Base-by-base conservation (phyloP, 1,284 basidiomycete genomes). In the Ceratobasidium papillatum region DNA sequence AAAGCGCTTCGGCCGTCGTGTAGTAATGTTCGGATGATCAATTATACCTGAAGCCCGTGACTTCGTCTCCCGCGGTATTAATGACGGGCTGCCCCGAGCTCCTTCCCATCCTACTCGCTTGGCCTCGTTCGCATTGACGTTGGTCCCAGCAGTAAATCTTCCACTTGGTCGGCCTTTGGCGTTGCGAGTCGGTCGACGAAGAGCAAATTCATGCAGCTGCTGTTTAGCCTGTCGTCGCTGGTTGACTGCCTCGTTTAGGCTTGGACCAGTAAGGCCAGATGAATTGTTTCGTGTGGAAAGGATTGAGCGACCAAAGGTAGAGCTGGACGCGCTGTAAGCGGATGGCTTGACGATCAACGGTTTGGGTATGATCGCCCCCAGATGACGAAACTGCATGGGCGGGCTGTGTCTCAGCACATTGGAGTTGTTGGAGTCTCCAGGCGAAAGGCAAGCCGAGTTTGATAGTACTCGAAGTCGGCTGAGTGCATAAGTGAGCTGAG, bases 401-500 rank as follows among this genome's bases (percentile, higher is more conserved):
- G 51, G 52, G 17, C 11, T 47, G 17, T 52, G 43, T 22, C 49
- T 38, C 2, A 52, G 66, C 11, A 36, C 27, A 27, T 45, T 38
- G 3, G 66, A 25, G 36, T 19, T 38, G 27, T 49, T 25, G 3
- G 64, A 22, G n/a, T 54, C 27, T 30, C 9, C 22, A n/a, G 64
- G 49, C n/a, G 43, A 56, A 17, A 69, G 36, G 30, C 66, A 69
- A 30, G 51, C 66, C 14, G 66, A 69, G 27, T 69, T 69, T 25
- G 66, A 69, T 41, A 69, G 30, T 19, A 69, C 47, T 34, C 66
- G 66, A 17, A 69, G 54, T 19, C 66, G 66, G 27, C 52, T 58
- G 38, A 69, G 66, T n/a, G 66, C 66, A 47, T 69, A 69, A 12
- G 66, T 69, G 51, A 69, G 66, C 54, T 69, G 66, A 14, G 66